Evolutionary conservation across 768 basidiomycete species (phyloP).

Genomic region (Xanthoconium purpureum): DNA sequence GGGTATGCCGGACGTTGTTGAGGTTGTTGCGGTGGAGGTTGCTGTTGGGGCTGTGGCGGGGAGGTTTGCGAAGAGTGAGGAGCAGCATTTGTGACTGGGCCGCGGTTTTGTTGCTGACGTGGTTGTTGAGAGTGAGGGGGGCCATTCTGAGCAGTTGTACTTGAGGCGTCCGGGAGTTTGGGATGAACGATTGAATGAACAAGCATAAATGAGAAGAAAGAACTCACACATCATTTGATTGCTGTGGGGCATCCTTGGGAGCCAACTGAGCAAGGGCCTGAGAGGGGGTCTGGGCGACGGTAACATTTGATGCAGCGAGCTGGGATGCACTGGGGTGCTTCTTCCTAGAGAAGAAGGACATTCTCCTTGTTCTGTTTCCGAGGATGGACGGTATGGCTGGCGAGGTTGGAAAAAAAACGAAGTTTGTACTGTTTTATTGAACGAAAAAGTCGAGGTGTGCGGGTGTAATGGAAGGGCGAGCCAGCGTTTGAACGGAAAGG

Average conservation of each 20-base stretch:
- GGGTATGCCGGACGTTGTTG: constrained; percentile 67
- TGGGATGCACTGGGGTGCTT: constrained; percentile 59
- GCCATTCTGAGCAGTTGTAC: constrained; percentile 23
- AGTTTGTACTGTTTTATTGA: constrained; percentile 11
- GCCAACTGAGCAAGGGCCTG: constrained; percentile 65
- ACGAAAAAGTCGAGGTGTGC: constrained; percentile 5
- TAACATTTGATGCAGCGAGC: constrained; percentile 44
- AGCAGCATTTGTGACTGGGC: constrained; percentile 27
- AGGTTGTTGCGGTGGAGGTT: constrained; percentile 26
- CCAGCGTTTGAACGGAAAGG: constrained; percentile 24
- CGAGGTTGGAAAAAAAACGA: constrained; percentile 19
- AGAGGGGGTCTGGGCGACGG: constrained; percentile 60
- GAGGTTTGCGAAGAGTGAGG: constrained; percentile 31
- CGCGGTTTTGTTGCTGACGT: constrained; percentile 37
- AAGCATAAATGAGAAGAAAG: background rate
- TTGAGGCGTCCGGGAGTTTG: background rate
- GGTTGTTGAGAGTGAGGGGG: constrained; percentile 32
- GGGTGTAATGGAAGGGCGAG: constrained; percentile 14
- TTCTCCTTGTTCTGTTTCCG: constrained; percentile 62
- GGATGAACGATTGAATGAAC: constrained; percentile 4
- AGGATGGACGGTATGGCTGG: constrained; percentile 70
- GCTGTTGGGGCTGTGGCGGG: constrained; percentile 34
- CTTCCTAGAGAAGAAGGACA: constrained; percentile 94
- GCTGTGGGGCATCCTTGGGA: constrained; percentile 28
- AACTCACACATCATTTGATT: constrained; percentile 38